A percentile compares a stretch with the other conserved stretches of the same genome.
phyloP scores from a whole-genome alignment of 345 rosid species.

The Hypericum androsaemum region DNA sequence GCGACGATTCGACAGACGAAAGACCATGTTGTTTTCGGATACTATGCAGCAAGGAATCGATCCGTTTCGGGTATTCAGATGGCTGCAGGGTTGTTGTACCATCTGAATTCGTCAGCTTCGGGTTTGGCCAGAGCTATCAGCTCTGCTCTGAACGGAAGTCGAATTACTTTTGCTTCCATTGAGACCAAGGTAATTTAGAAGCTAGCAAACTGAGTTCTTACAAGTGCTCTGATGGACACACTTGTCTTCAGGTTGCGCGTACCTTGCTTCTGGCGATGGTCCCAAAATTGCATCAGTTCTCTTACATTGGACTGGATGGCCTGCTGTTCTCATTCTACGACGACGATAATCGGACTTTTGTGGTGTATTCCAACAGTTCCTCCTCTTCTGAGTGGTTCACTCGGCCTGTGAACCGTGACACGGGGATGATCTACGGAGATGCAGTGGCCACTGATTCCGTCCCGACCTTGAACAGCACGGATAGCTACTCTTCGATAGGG shows the following conservation, averaged over 20 bases:
- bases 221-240: background rate
- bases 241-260: slow-evolving; percentile 28
- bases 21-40: slow-evolving; percentile 2
- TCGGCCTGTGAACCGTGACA: slow-evolving; percentile 26
- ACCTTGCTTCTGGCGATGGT: slow-evolving; percentile 24
- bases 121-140: slow-evolving; percentile 26
- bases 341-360: slow-evolving; percentile 12
- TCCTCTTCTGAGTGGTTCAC: slow-evolving; percentile 19
- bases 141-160: slow-evolving; percentile 22
- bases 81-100: slow-evolving; percentile 20
- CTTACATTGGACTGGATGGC: slow-evolving; percentile 28
- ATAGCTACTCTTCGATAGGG: slow-evolving; percentile 15
- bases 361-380: slow-evolving; percentile 26
- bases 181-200: slow-evolving; percentile 15
- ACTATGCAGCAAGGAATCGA: background rate
- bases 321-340: slow-evolving; percentile 22
- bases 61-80: slow-evolving; percentile 14
- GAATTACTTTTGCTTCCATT: slow-evolving; percentile 20
- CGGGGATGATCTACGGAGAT: slow-evolving; percentile 26
- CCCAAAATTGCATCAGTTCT: slow-evolving; percentile 18
- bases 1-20: slow-evolving; percentile 11
- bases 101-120: slow-evolving; percentile 23
- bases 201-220: background rate
- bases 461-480: slow-evolving; percentile 14
- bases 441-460: slow-evolving; percentile 12